These are phyloP conservation scores for Mycosphaerella sp. DNA, from an alignment of 2,329 filamentous ascomycete genomes.

Conservation along the genomic window DNA sequence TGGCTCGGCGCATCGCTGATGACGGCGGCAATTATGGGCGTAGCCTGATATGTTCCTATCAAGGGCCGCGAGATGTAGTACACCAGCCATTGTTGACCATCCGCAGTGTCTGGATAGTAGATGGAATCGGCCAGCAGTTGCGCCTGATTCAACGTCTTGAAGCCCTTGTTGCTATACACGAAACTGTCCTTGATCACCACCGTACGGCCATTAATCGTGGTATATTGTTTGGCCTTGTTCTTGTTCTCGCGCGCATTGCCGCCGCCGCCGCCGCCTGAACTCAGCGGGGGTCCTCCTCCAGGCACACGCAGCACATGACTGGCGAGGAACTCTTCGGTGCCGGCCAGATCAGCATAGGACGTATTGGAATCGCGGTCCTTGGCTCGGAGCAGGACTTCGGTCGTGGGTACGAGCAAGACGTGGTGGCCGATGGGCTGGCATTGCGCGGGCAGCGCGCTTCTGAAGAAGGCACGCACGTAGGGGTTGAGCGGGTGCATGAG, in stretches of 20 bases:
- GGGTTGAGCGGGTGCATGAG: slow-evolving; percentile 72
- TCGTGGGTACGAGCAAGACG: slow-evolving; percentile 87
- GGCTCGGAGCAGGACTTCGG: slow-evolving; percentile 80
- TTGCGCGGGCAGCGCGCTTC: slow-evolving; percentile 85
- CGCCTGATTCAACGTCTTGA: slow-evolving; percentile 84
- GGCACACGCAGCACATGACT: slow-evolving; percentile 94
- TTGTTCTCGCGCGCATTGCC: slow-evolving; percentile 68
- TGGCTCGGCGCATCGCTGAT: slow-evolving; percentile 33
- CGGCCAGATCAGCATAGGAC: slow-evolving; percentile 70
- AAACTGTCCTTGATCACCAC: slow-evolving; percentile 90
- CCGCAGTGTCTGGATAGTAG: slow-evolving; percentile 83
- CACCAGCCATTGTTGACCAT: slow-evolving; percentile 88
- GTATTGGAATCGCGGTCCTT: slow-evolving; percentile 81
- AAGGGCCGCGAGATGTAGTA: slow-evolving; percentile 93
- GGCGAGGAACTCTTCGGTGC: slow-evolving; percentile 87
- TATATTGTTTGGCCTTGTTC: slow-evolving; percentile 89
- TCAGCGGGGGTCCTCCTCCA: slow-evolving; percentile 41
- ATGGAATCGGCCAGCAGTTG: slow-evolving; percentile 77
- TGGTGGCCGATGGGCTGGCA: slow-evolving; percentile 88
- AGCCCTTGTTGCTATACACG: slow-evolving; percentile 98
- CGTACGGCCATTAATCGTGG: slow-evolving; percentile 84
- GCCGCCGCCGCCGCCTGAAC: slow-evolving; percentile 43
- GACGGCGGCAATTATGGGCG: slow-evolving; percentile 62
- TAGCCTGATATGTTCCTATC: slow-evolving; percentile 73
- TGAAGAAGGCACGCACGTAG: slow-evolving; percentile 97